A percentile compares a stretch with the other conserved stretches of the same genome.
Conservation (phyloP, 2,329 filamentous ascomycete genomes). For the Pseudocercospora musae region DNA sequence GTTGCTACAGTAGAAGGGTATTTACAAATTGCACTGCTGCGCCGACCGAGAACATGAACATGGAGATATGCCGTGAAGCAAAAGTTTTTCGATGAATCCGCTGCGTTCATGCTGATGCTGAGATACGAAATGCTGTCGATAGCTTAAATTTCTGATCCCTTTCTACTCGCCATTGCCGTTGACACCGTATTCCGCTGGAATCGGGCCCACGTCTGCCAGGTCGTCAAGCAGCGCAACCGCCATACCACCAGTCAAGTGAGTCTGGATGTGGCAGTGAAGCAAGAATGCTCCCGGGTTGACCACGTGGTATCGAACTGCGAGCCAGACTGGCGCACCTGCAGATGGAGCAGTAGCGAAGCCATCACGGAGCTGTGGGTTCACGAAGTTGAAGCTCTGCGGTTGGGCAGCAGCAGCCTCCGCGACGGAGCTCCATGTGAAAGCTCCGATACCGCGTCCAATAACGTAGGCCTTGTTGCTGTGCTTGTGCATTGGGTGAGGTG, state of each 20-base stretch:
- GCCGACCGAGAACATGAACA: neutral
- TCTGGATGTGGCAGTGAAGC: slow-evolving; percentile 52
- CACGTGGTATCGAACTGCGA: slow-evolving; percentile 47
- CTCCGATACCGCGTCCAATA: slow-evolving; percentile 49
- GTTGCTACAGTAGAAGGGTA: neutral
- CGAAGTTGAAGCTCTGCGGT: slow-evolving; percentile 56
- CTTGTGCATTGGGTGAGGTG: slow-evolving; percentile 62
- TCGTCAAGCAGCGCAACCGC: slow-evolving; percentile 47
- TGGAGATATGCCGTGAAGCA: neutral
- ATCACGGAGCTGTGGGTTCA: slow-evolving; percentile 55
- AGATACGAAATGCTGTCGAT: neutral
- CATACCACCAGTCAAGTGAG: slow-evolving; percentile 50
- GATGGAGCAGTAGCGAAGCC: slow-evolving; percentile 33
- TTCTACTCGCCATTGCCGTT: slow-evolving; percentile 6
- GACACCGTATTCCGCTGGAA: slow-evolving; percentile 24
- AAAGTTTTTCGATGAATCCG: neutral
- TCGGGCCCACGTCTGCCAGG: slow-evolving; percentile 14
- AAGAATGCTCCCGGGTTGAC: slow-evolving; percentile 47
- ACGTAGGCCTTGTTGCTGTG: slow-evolving; percentile 60
- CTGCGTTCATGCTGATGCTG: neutral
- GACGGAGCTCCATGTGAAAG: slow-evolving; percentile 53
- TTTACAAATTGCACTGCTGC: neutral
- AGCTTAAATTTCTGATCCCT: neutral
- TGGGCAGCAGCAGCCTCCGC: slow-evolving; percentile 48
- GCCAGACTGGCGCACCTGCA: slow-evolving; percentile 35